Evolutionary conservation across 164 flowering plant species (phyloP), one percentile per base, ranked within the genome.

Genomic region (Stephania cephalantha): DNA sequence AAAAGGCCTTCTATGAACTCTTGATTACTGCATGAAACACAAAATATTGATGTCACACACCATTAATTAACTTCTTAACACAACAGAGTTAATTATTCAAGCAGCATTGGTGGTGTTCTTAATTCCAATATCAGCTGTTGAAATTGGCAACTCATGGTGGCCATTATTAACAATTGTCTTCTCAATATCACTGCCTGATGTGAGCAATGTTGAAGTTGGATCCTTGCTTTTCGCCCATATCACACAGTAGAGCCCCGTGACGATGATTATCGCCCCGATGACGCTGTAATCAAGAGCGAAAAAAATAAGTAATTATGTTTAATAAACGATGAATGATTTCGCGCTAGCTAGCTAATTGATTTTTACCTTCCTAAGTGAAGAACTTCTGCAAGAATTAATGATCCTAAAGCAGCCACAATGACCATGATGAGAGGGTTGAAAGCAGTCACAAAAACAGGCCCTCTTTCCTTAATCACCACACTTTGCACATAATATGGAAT

Each of bases 391-490:
- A 95, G 79, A 69, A 95, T 72, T 42, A 90, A 53, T 70, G 88
- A 77, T 0, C 92, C 92, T 29, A 93, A 73, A 46, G 80, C 82
- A 5, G 97, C 91, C 1, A 91, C 90, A 80, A 95, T 89, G 76
- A 95, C 84, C 94, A 93, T 93, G 81, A 86, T 81, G 0, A 95
- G 85, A 65, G 99, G 99, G 75, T 88, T 90, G 72, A 95, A 95
- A 0, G 97, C 86, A 0, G 97, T 87, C 8, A 87, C 91, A 73
- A 95, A 95, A 4, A 95, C 97, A 0, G 99, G 99, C 8, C 99
- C 99, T 82, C 85, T 67, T 58, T 81, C 80, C 82, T 78, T 88
- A 31, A 85, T 93, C 74, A 93, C 94, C 7, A 89, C 66, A 2
- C 97, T 88, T 86, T 95, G 99, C 64, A 89, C 76, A 46, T 90